Evolutionary conservation across 108 stramenopile species (phyloP).

Genomic region (Nitzschia sp.): DNA sequence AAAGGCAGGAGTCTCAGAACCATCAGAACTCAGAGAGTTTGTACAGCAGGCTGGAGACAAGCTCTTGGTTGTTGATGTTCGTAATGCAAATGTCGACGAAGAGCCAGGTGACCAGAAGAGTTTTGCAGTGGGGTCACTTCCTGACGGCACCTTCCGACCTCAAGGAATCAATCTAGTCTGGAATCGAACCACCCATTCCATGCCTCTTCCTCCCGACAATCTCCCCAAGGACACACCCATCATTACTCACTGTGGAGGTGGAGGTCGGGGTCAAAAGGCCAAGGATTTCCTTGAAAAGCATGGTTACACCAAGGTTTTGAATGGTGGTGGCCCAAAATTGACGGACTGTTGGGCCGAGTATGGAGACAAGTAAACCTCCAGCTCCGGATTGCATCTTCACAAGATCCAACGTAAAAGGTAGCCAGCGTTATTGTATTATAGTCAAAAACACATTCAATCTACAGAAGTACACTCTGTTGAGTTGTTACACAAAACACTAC

Average conservation of each 20-base stretch:
- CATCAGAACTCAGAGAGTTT: conserved; percentile 65
- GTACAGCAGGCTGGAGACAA: conserved; percentile 62
- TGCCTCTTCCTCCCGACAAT: conserved; percentile 56
- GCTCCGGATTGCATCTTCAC: too few relatives aligned
- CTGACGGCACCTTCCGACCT: conserved; percentile 48
- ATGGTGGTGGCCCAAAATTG: conserved; percentile 88
- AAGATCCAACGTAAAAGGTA: too few relatives aligned
- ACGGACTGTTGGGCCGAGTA: conserved; percentile 79
- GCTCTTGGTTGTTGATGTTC: conserved; percentile 75
- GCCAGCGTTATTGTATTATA: too few relatives aligned
- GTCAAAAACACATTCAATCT: too few relatives aligned
- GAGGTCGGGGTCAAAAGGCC: conserved; percentile 81
- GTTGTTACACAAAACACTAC: too few relatives aligned
- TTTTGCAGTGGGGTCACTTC: conserved; percentile 57
- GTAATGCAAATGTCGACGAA: conserved; percentile 63
- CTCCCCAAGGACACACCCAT: conserved; percentile 73
- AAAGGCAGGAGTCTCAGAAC: conserved; percentile 71
- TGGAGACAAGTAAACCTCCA: conserved; percentile 61
- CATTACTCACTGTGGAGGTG: conserved; percentile 90
- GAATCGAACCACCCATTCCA: conserved; percentile 55
- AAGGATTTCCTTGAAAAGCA: conserved; percentile 76
- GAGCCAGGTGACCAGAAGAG: conserved; percentile 82
- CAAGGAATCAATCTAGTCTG: conserved; percentile 63
- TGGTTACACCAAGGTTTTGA: conserved; percentile 84
- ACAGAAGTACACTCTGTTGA: too few relatives aligned